These are phyloP conservation scores for Nymphaea colorata DNA, from an alignment of 164 flowering plant genomes.

Conservation along the genomic window DNA sequence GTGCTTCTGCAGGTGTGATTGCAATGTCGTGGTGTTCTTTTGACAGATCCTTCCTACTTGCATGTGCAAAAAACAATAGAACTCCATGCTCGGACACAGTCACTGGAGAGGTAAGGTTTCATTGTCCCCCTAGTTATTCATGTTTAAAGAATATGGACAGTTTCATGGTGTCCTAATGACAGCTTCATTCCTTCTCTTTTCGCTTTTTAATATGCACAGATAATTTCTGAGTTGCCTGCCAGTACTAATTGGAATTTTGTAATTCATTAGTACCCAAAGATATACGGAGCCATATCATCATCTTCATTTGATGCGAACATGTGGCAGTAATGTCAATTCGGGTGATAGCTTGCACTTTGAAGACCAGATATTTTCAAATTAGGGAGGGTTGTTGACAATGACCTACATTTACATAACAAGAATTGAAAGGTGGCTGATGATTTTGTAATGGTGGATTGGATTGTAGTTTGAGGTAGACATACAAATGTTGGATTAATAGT, in stretches of 20 bases:
- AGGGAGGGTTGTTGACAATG: too few relatives aligned
- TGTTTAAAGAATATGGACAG: too few relatives aligned
- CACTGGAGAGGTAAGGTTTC: slow-evolving; percentile 66
- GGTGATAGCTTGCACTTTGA: too few relatives aligned
- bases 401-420: too few relatives aligned
- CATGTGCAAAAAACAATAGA: slow-evolving; percentile 93
- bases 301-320: slow-evolving; percentile 98
- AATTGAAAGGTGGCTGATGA: too few relatives aligned
- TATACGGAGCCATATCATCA: slow-evolving; percentile 89
- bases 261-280: slow-evolving; percentile 91
- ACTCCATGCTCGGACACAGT: slow-evolving; percentile 92
- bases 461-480: too few relatives aligned
- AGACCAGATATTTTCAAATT: too few relatives aligned
- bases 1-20: slow-evolving; percentile 57
- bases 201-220: slow-evolving; percentile 26
- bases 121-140: too few relatives aligned
- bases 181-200: not conserved
- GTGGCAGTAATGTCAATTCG: too few relatives aligned
- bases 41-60: slow-evolving; percentile 79
- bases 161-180: too few relatives aligned
- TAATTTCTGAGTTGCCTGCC: slow-evolving; percentile 78
- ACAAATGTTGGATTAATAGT: too few relatives aligned
- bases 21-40: slow-evolving; percentile 96
- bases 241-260: slow-evolving; percentile 93
- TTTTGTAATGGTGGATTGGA: too few relatives aligned